Conservation (phyloP, 805 yeast species). For the Pichia occidentalis region DNA sequence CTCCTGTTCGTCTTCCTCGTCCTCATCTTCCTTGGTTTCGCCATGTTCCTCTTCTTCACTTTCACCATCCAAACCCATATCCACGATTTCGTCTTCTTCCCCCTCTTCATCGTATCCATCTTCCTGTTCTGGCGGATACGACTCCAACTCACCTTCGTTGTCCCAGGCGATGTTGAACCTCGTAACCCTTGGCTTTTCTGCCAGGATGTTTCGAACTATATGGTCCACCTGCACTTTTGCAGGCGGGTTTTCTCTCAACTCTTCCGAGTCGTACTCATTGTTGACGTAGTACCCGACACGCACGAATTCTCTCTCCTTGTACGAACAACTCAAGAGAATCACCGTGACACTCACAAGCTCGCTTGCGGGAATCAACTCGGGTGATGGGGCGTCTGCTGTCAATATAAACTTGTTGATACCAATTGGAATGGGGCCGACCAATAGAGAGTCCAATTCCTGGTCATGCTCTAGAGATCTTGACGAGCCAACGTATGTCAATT, state of each 20-base stretch:
- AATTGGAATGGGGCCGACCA: slow-evolving; percentile 99
- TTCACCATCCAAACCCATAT: slow-evolving; percentile 49
- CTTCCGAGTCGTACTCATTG: slow-evolving; percentile 93
- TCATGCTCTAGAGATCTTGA: slow-evolving; percentile 93
- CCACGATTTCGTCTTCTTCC: slow-evolving; percentile 43
- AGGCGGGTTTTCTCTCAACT: slow-evolving; percentile 89
- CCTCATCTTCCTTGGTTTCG: slow-evolving; percentile 36
- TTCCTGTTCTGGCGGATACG: slow-evolving; percentile 73
- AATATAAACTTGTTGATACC: slow-evolving; percentile 91
- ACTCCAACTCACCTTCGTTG: slow-evolving; percentile 51
- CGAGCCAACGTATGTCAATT: slow-evolving; percentile 92
- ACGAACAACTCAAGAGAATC: slow-evolving; percentile 84
- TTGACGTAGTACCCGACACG: slow-evolving; percentile 97
- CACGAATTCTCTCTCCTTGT: slow-evolving; percentile 90
- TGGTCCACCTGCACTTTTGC: slow-evolving; percentile 88
- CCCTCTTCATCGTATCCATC: slow-evolving; percentile 56
- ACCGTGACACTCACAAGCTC: slow-evolving; percentile 95
- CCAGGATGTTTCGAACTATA: slow-evolving; percentile 88
- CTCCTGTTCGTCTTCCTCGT: slow-evolving; percentile 29
- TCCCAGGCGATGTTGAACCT: slow-evolving; percentile 97
- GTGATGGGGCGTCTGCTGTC: slow-evolving; percentile 94
- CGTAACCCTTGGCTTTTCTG: slow-evolving; percentile 97
- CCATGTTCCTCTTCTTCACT: slow-evolving; percentile 38
- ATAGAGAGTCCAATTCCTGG: slow-evolving; percentile 89
- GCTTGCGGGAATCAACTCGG: slow-evolving; percentile 92